A percentile compares a stretch with the other conserved stretches of the same genome.
These are phyloP conservation scores for Aspergillus carlsbadensis DNA, from an alignment of 495 filamentous ascomycete genomes.

Conservation along the genomic window DNA sequence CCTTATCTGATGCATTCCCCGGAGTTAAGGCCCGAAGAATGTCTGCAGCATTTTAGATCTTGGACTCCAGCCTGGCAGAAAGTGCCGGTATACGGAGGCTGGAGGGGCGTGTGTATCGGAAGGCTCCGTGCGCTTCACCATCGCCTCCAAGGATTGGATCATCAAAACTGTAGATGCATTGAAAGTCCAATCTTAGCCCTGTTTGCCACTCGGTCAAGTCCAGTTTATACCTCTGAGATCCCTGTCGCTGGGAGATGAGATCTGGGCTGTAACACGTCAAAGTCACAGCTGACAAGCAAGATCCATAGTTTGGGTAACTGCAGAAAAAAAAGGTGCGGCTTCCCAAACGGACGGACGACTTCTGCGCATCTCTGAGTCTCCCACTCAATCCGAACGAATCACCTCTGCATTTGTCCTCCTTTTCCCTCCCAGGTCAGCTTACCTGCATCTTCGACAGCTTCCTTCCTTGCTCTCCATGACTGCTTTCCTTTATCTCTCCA, in stretches of 20 bases:
- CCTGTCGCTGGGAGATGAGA: neutral
- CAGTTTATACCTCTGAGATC: neutral
- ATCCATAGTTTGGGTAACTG: conserved; percentile 6
- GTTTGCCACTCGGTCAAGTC: conserved; percentile 1
- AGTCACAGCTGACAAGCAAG: neutral
- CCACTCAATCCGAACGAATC: neutral
- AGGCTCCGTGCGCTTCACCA: neutral
- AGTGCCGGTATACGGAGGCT: conserved; percentile 13
- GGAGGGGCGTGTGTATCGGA: neutral
- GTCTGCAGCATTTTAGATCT: neutral
- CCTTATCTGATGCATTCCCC: conserved; percentile 6
- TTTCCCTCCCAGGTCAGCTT: conserved; percentile 10
- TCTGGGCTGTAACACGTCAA: neutral
- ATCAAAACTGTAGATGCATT: neutral
- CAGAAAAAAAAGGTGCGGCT: neutral
- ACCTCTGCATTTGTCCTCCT: neutral
- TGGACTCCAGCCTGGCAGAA: neutral
- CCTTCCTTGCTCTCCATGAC: conserved; percentile 17
- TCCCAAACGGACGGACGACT: conserved; percentile 27
- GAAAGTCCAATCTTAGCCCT: neutral
- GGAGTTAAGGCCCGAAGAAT: conserved; percentile 6
- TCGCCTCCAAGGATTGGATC: neutral
- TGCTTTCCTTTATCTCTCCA: conserved; percentile 18
- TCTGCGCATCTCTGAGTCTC: conserved; percentile 9
- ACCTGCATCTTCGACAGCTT: conserved; percentile 7